Percentiles rank a stretch among this genome's conserved stretches.
These are phyloP conservation scores for Ailanthus altissimus DNA, from an alignment of 345 rosid species.

Conservation along the genomic window DNA sequence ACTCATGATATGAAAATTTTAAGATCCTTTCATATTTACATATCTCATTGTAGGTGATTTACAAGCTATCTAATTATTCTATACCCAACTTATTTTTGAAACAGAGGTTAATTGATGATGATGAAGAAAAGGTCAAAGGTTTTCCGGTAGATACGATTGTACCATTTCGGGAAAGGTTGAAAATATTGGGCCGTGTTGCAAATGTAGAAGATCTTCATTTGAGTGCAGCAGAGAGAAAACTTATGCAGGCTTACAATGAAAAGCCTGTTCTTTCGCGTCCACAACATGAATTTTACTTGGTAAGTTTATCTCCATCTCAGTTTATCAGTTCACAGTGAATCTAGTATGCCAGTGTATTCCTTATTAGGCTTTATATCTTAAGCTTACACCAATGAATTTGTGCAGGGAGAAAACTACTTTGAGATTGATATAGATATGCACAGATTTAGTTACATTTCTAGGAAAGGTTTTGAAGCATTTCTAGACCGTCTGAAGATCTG, in stretches of 20 bases:
- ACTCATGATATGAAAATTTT: neutral
- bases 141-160: constrained; percentile 75
- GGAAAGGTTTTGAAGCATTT: constrained; percentile 90
- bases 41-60: constrained; percentile 9
- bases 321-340: neutral
- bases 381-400: constrained; percentile 4
- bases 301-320: constrained; percentile 30
- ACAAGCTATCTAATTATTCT: constrained; percentile 6
- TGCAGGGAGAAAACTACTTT: constrained; percentile 85
- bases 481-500: constrained; percentile 74
- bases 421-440: constrained; percentile 98
- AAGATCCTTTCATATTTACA: neutral
- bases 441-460: constrained; percentile 85
- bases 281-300: constrained; percentile 78
- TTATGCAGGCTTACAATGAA: constrained; percentile 96
- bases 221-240: constrained; percentile 87
- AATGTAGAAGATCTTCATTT: constrained; percentile 90
- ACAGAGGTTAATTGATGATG: constrained; percentile 82
- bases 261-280: constrained; percentile 99
- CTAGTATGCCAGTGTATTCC: neutral
- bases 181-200: constrained; percentile 91
- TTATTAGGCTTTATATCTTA: neutral
- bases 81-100: neutral
- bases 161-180: constrained; percentile 83
- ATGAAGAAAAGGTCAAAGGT: constrained; percentile 89